phyloP scores from a whole-genome alignment of 768 basidiomycete genomes.

The Atractiella rhizophila region DNA sequence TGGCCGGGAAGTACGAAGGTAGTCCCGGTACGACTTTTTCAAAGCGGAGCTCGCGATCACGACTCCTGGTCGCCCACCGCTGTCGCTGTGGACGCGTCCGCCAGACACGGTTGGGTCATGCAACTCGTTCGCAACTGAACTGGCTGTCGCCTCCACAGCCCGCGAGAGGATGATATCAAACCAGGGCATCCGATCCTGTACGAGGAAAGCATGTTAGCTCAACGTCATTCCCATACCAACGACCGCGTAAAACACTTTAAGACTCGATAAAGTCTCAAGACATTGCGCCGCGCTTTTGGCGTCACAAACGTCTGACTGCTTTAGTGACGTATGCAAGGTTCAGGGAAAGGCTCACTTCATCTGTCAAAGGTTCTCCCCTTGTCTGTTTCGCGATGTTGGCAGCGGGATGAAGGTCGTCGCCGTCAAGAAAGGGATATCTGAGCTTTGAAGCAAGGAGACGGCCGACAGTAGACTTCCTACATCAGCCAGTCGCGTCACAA shows the following conservation, averaged over 20 bases:
- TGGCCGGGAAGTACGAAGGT: slow-evolving; percentile 29
- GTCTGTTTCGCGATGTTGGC: slow-evolving; percentile 74
- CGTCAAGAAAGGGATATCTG: slow-evolving; percentile 82
- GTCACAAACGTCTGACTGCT: too few species aligned
- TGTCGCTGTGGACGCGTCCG: slow-evolving; percentile 8
- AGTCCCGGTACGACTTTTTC: slow-evolving; percentile 52
- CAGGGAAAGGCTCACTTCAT: slow-evolving; percentile 22
- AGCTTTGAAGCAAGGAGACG: too few species aligned
- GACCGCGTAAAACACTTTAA: background rate
- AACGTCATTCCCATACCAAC: background rate
- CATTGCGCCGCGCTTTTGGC: too few species aligned
- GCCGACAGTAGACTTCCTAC: too few species aligned
- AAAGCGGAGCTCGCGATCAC: slow-evolving; percentile 69
- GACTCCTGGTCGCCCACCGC: slow-evolving; percentile 28
- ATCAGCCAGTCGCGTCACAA: too few species aligned
- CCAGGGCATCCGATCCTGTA: slow-evolving; percentile 58
- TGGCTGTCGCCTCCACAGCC: slow-evolving; percentile 25
- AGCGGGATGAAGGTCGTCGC: slow-evolving; percentile 59
- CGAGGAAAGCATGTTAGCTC: background rate
- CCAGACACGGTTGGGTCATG: background rate
- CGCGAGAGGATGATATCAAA: slow-evolving; percentile 41
- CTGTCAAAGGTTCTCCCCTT: slow-evolving; percentile 43
- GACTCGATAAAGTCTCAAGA: too few species aligned
- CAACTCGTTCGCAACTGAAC: slow-evolving; percentile 12
- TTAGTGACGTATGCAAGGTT: background rate